Conservation (phyloP, 192 early-diverging fungal species). For the Borealophlyctis nickersoniae region DNA sequence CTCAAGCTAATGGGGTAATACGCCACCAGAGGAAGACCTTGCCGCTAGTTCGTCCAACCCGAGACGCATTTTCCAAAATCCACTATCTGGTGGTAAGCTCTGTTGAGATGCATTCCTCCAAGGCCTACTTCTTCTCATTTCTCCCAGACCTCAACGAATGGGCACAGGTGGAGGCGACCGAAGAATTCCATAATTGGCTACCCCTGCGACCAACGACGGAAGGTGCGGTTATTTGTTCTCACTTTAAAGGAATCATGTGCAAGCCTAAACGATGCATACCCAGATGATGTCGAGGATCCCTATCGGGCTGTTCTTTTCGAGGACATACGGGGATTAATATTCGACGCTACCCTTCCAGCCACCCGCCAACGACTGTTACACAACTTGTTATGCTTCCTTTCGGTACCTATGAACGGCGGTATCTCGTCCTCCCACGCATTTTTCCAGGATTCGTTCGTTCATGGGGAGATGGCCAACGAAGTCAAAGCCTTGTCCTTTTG, state of each 20-base stretch:
- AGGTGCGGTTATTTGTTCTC: neutral
- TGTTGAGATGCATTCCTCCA: neutral
- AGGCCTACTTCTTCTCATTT: neutral
- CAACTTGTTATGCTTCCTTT: conserved; percentile 32
- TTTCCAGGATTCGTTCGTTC: conserved; percentile 24
- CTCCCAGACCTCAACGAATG: conserved; percentile 28
- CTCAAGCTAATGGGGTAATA: no score
- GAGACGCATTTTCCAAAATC: neutral
- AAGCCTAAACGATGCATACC: conserved; percentile 2
- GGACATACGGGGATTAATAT: conserved; percentile 34
- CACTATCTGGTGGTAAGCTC: neutral
- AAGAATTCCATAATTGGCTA: conserved; percentile 28
- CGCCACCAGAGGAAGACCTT: neutral
- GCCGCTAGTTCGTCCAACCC: neutral
- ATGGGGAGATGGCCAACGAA: conserved; percentile 17
- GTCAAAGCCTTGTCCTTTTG: conserved; percentile 20
- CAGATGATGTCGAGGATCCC: conserved; percentile 24
- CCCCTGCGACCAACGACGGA: conserved; percentile 17
- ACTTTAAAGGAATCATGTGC: neutral
- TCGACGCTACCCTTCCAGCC: conserved; percentile 12
- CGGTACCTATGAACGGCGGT: conserved; percentile 28
- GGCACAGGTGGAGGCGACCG: conserved; percentile 18
- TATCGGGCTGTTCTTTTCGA: conserved; percentile 41
- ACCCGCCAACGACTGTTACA: conserved; percentile 23
- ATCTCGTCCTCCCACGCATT: conserved; percentile 20